A percentile compares a stretch with the other conserved stretches of the same genome.
Conservation (phyloP, 768 basidiomycete species). For the Mycena albidolilacea region DNA sequence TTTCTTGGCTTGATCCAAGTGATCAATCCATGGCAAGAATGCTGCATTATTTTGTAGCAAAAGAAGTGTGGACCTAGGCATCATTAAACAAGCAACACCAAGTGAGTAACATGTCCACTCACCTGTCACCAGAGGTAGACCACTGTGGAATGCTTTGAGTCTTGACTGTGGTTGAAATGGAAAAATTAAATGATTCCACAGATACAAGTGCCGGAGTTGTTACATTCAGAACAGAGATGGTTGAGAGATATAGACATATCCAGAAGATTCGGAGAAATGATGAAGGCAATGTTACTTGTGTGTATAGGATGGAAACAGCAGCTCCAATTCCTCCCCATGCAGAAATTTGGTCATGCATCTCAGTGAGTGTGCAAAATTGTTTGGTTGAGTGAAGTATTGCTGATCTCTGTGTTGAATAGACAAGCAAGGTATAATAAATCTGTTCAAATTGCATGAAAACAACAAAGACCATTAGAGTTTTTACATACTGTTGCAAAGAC, state of each 20-base stretch:
- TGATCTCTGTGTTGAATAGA: conserved; percentile 4
- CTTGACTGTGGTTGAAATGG: neutral
- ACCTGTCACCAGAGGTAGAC: neutral
- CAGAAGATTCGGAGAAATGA: neutral
- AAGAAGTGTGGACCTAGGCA: neutral
- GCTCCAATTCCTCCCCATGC: conserved; percentile 11
- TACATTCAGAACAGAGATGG: neutral
- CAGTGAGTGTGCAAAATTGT: neutral
- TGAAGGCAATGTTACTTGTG: neutral
- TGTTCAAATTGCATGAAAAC: neutral
- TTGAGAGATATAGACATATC: neutral
- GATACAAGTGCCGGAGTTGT: neutral
- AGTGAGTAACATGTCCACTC: neutral
- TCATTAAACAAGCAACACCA: neutral
- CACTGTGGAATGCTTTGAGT: neutral
- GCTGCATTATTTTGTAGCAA: neutral
- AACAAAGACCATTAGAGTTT: neutral
- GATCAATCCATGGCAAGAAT: neutral
- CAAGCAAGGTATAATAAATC: neutral
- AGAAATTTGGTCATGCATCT: neutral
- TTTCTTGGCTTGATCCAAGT: neutral
- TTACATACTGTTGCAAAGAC: conserved; percentile 4
- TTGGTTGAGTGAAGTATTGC: neutral
- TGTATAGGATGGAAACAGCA: neutral
- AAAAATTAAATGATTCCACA: neutral